Evolutionary conservation across 805 yeast species (phyloP).

Genomic region (Zygosaccharomyces bisporus): DNA sequence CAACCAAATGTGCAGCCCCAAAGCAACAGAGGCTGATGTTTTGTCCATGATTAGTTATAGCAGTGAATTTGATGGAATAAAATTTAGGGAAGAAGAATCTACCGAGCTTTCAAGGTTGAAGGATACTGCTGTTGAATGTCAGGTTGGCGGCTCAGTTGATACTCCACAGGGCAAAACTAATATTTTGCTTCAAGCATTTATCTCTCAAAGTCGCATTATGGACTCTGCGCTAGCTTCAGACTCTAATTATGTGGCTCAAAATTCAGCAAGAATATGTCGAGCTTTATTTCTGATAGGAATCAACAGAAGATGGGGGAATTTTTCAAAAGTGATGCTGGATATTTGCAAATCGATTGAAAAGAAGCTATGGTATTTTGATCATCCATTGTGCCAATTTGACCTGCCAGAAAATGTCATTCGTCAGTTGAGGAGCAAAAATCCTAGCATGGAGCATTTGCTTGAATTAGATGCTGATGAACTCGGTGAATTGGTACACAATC

Average conservation of each 20-base stretch:
- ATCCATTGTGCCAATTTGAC: slow-evolving; percentile 86
- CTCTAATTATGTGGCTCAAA: slow-evolving; percentile 90
- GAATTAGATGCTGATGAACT: slow-evolving; percentile 72
- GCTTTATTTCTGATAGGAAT: slow-evolving; percentile 85
- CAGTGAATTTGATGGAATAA: slow-evolving; percentile 87
- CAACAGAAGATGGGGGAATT: slow-evolving; percentile 86
- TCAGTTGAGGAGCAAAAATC: slow-evolving; percentile 58
- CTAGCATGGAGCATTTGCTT: slow-evolving; percentile 66
- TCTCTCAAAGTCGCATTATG: slow-evolving; percentile 65
- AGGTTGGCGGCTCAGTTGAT: slow-evolving; percentile 72
- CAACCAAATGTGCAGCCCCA: slow-evolving; percentile 76
- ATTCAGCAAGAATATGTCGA: slow-evolving; percentile 87
- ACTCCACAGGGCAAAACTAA: slow-evolving; percentile 84
- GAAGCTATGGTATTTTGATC: slow-evolving; percentile 84
- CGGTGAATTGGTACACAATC: slow-evolving; percentile 87
- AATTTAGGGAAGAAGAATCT: slow-evolving; percentile 83
- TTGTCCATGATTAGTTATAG: slow-evolving; percentile 86
- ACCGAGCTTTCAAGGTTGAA: slow-evolving; percentile 61
- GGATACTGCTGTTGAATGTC: slow-evolving; percentile 68
- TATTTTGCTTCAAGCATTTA: slow-evolving; percentile 79
- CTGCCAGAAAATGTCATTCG: slow-evolving; percentile 63
- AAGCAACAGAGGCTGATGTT: slow-evolving; percentile 89
- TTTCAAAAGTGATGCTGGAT: slow-evolving; percentile 68
- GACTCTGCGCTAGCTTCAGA: slow-evolving; percentile 86
- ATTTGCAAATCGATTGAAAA: slow-evolving; percentile 84